Evolutionary conservation across 768 basidiomycete genomes (phyloP), one percentile per base, ranked within the genome.

Genomic region (Collybia sp.): DNA sequence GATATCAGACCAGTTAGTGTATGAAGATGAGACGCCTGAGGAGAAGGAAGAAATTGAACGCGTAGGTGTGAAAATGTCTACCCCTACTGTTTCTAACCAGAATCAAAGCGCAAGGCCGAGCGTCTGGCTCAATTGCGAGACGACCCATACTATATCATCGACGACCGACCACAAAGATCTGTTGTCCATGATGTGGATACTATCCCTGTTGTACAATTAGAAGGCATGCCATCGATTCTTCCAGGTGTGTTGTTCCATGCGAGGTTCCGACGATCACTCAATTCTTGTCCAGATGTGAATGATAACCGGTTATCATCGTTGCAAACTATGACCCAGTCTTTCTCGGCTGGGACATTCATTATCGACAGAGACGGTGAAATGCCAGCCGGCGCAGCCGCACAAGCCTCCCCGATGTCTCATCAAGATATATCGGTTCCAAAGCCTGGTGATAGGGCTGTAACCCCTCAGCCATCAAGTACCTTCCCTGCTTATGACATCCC

Each of bases 131-230:
- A 84, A 48, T 71, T 84, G 51, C 79, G 80, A 34, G 88, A 92
- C 51, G 93, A 98, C 59, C 93, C 94, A 3, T 96, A 93, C 66
- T 94, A 96, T 63, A 83, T 96, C 52, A 73, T 83, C 33, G 86
- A 89, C 52, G 78, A 80, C 35, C 66, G 61, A 44, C 69, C 77
- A 1, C 58, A 71, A 52, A 69, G 64, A 45, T 51, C 59, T 19
- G 43, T 48, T 18, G 50, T 64, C 6, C 76, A 80, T 11, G 91
- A 96, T 58, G 53, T 96, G n/a, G 93, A 96, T 55, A 79, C 84
- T 8, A 97, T 98, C 64, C 94, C 95, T 1, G 80, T 99, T 17
- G 90, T 97, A 25, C 79, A 72, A 49, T 66, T 98, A 39, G 89
- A 95, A 35, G 82, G 76, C 47, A 75, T 88, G 63, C 83, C 79